A percentile compares a stretch with the other conserved stretches of the same genome.
Evolutionary conservation across 139 green algal genomes (phyloP).

Genomic region (Haematococcus lacustris): DNA sequence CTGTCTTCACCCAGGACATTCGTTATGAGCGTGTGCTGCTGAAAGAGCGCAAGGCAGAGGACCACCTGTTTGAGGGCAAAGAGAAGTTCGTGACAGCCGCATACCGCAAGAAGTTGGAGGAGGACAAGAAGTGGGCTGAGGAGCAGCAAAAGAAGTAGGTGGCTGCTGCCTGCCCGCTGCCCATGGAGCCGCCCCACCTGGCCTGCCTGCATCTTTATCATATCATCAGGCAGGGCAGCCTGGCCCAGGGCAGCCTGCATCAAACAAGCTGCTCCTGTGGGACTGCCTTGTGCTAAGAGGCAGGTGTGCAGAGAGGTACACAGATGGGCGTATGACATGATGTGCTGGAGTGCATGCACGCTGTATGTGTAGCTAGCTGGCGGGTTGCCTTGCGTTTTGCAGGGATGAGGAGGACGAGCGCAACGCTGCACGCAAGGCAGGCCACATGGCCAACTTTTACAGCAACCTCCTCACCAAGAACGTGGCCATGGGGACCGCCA

Average conservation of each 20-base stretch:
- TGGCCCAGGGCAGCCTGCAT: not conserved
- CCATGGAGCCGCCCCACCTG: not conserved
- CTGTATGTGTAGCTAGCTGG: not conserved
- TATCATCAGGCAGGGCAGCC: not conserved
- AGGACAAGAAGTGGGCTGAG: constrained; percentile 69
- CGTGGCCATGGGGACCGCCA: constrained; percentile 50
- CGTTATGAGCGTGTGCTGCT: constrained; percentile 37
- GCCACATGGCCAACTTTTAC: constrained; percentile 90
- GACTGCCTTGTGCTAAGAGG: not conserved
- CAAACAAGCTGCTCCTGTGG: not conserved
- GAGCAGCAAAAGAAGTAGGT: constrained; percentile 43
- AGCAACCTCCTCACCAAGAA: constrained; percentile 76
- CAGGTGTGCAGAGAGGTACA: not conserved
- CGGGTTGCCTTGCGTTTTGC: not conserved
- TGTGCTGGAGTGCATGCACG: not conserved
- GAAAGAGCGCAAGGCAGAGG: constrained; percentile 74
- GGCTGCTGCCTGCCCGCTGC: not conserved
- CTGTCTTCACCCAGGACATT: constrained; percentile 18
- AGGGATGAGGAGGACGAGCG: constrained; percentile 61
- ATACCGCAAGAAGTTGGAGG: constrained; percentile 92
- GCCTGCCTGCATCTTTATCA: too few relatives aligned
- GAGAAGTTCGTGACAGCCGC: constrained; percentile 91
- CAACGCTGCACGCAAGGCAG: constrained; percentile 58
- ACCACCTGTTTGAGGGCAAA: constrained; percentile 85
- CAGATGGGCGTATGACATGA: not conserved